These are phyloP conservation scores for Adansonia madagascariensis DNA, from an alignment of 441 rosid species.

Conservation along the genomic window DNA sequence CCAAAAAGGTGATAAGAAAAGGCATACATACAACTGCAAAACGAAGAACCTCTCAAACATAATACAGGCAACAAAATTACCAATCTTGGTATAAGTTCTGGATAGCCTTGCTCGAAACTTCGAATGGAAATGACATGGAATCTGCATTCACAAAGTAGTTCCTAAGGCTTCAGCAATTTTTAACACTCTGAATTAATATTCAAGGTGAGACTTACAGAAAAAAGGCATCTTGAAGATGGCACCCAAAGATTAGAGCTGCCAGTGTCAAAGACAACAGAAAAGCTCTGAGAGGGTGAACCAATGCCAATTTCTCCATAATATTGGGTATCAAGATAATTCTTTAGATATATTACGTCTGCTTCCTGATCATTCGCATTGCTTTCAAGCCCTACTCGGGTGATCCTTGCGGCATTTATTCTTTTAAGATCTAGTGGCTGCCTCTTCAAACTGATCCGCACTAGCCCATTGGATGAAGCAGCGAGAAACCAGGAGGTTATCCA, in stretches of 20 bases:
- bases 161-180: not conserved
- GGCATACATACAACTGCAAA: slow-evolving; percentile 13
- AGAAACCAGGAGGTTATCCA: slow-evolving; percentile 36
- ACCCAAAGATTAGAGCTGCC: slow-evolving; percentile 74
- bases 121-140: slow-evolving; percentile 60
- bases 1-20: not conserved
- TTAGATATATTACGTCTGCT: slow-evolving; percentile 54
- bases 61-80: slow-evolving; percentile 37
- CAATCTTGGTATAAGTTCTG: slow-evolving; percentile 59
- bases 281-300: slow-evolving; percentile 65
- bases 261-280: slow-evolving; percentile 62
- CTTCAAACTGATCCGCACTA: slow-evolving; percentile 51
- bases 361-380: slow-evolving; percentile 23
- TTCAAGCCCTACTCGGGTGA: slow-evolving; percentile 28
- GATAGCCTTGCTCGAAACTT: slow-evolving; percentile 56
- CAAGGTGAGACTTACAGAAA: slow-evolving; percentile 48
- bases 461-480: slow-evolving; percentile 35
- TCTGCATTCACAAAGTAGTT: slow-evolving; percentile 41
- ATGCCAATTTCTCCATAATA: slow-evolving; percentile 89
- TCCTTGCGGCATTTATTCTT: slow-evolving; percentile 42
- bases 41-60: not conserved
- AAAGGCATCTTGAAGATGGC: slow-evolving; percentile 65
- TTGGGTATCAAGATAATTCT: slow-evolving; percentile 76
- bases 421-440: slow-evolving; percentile 45
- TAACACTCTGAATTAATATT: not conserved